Conservation (phyloP, 257 asterid species). For the Solanum chiquidenum region DNA sequence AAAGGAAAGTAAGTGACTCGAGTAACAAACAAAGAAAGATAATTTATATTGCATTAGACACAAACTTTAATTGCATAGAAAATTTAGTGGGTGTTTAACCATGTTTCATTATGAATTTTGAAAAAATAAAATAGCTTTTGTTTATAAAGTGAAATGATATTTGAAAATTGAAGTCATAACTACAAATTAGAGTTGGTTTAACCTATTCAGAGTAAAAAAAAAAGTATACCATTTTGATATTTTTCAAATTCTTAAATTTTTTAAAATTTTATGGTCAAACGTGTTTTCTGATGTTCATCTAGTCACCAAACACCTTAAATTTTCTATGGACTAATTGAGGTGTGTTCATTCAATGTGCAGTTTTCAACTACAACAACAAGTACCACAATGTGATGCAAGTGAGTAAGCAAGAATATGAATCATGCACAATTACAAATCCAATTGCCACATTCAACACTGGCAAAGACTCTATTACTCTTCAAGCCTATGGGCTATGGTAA, state of each 20-base stretch:
- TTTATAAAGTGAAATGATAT: background rate
- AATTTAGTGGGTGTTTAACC: background rate
- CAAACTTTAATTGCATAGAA: background rate
- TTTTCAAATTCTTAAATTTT: too few relatives aligned
- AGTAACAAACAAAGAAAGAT: background rate
- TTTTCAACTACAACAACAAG: background rate
- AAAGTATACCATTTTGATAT: too few relatives aligned
- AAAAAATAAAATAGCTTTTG: too few relatives aligned
- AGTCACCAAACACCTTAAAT: too few relatives aligned
- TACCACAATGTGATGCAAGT: constrained; percentile 9
- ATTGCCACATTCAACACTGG: background rate
- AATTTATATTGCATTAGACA: background rate
- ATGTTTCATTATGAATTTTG: too few relatives aligned
- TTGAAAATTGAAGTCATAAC: background rate
- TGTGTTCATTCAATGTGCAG: background rate
- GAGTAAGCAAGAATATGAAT: background rate
- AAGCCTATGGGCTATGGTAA: background rate
- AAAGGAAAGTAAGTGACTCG: background rate
- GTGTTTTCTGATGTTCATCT: too few relatives aligned
- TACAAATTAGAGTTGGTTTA: background rate
- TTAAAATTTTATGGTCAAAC: too few relatives aligned
- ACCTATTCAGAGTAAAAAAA: background rate
- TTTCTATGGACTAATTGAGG: background rate
- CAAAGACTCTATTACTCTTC: background rate
- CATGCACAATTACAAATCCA: background rate